These are phyloP conservation scores for Solanum hybrid DNA, from an alignment of 305 asterid genomes.

Conservation along the genomic window DNA sequence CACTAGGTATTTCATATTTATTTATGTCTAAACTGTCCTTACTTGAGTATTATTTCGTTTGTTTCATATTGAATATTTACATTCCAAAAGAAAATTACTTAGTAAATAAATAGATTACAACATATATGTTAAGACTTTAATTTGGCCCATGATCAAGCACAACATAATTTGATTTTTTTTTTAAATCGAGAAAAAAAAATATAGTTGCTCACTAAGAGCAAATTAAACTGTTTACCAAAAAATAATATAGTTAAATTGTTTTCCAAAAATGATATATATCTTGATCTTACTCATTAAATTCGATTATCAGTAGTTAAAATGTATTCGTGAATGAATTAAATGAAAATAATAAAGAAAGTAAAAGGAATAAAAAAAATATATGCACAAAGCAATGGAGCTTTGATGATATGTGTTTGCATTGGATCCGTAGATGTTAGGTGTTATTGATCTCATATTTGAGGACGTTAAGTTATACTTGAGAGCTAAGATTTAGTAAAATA, in stretches of 20 bases:
- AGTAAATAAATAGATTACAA: not conserved
- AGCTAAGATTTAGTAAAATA: not conserved
- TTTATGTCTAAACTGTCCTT: not conserved
- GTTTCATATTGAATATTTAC: not conserved
- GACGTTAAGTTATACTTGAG: not conserved
- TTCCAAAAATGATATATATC: not conserved
- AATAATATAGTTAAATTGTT: not conserved
- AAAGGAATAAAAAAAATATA: too few relatives aligned
- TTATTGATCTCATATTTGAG: not conserved
- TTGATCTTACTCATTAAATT: not conserved
- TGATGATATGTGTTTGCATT: not conserved
- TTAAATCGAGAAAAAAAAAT: not conserved
- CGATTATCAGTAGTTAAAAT: not conserved
- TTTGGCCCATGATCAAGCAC: not conserved
- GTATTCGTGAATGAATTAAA: not conserved
- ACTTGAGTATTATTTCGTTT: not conserved
- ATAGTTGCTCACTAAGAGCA: not conserved
- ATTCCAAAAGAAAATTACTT: not conserved
- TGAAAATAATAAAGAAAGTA: not conserved
- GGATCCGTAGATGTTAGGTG: not conserved
- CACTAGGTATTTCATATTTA: not conserved
- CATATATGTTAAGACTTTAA: not conserved
- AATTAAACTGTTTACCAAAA: not conserved
- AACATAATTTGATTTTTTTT: not conserved
- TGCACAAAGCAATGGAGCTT: not conserved